A percentile compares a stretch with the other conserved stretches of the same genome.
phyloP scores from a whole-genome alignment of 2,329 filamentous ascomycete species.

The Aspergillus phoenicis region DNA sequence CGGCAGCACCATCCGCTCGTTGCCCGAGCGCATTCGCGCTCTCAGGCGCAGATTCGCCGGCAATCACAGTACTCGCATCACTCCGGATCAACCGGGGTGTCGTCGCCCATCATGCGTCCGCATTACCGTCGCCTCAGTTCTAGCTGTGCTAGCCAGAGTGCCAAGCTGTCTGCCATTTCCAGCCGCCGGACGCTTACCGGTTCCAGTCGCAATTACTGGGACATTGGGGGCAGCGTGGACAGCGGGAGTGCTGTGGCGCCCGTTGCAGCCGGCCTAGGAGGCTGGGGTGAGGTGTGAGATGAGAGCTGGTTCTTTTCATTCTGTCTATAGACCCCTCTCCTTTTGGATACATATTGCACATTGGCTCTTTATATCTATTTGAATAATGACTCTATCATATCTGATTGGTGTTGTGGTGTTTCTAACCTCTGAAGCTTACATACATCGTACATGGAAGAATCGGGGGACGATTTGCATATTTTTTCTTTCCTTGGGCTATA shows the following conservation, averaged over 20 bases:
- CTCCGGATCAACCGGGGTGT: conserved; percentile 28
- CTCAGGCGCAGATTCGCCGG: conserved; percentile 58
- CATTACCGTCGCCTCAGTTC: conserved; percentile 54
- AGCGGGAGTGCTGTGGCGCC: conserved; percentile 73
- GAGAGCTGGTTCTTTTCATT: background rate
- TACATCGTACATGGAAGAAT: background rate
- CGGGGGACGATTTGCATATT: background rate
- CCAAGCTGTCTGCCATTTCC: conserved; percentile 71
- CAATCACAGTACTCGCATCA: conserved; percentile 44
- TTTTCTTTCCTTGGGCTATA: background rate
- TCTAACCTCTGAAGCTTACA: background rate
- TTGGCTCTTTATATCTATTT: conserved; percentile 15
- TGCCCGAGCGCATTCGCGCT: conserved; percentile 53
- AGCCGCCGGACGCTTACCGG: conserved; percentile 59
- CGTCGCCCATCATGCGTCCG: conserved; percentile 44
- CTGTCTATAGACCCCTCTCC: background rate
- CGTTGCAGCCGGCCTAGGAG: conserved; percentile 70
- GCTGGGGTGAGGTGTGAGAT: conserved; percentile 66
- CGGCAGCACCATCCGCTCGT: conserved; percentile 88
- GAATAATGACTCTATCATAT: background rate
- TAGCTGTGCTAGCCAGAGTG: conserved; percentile 87
- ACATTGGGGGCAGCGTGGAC: conserved; percentile 78
- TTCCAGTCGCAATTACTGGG: conserved; percentile 87
- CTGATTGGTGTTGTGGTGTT: conserved; percentile 9
- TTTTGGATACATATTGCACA: conserved; percentile 14